These are phyloP conservation scores for Phalaenopsis aphrodite DNA, from an alignment of 106 monocot genomes.

Conservation along the genomic window DNA sequence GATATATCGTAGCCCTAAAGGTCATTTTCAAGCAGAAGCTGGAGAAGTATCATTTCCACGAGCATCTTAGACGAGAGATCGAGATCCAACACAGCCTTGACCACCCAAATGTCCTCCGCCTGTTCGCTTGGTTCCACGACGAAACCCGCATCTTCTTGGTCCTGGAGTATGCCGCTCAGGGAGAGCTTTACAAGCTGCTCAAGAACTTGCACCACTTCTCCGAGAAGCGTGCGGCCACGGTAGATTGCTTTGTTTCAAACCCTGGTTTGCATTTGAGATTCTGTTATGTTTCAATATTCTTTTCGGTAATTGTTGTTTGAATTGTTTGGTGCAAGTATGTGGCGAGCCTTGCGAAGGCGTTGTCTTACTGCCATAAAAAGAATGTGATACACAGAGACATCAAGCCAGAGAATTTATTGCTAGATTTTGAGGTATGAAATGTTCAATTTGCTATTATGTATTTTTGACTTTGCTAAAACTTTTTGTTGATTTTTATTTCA, in stretches of 20 bases:
- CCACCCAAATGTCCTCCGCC: constrained; percentile 81
- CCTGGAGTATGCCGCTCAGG: constrained; percentile 69
- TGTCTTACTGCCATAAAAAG: constrained; percentile 84
- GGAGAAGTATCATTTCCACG: constrained; percentile 77
- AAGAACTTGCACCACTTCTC: constrained; percentile 51
- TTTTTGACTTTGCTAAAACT: neutral
- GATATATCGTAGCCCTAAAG: constrained; percentile 73
- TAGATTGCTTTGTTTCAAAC: constrained; percentile 18
- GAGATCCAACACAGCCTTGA: constrained; percentile 66
- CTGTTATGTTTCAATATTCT: neutral
- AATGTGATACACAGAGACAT: constrained; percentile 97
- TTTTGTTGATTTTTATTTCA: neutral
- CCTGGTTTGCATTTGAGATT: neutral
- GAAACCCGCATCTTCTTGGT: constrained; percentile 68
- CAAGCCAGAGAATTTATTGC: constrained; percentile 91
- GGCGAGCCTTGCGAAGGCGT: constrained; percentile 66
- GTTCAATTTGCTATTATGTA: neutral
- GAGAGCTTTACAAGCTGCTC: constrained; percentile 83
- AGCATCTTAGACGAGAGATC: constrained; percentile 73
- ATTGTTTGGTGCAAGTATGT: constrained; percentile 41
- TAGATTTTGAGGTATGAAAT: constrained; percentile 62
- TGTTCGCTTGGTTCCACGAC: constrained; percentile 88
- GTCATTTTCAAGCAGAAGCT: constrained; percentile 77
- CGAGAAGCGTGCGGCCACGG: constrained; percentile 72
- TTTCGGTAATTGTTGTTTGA: neutral